Evolutionary conservation across 371 early-diverging fungal species (phyloP).

Genomic region (Parasitella parasitica): DNA sequence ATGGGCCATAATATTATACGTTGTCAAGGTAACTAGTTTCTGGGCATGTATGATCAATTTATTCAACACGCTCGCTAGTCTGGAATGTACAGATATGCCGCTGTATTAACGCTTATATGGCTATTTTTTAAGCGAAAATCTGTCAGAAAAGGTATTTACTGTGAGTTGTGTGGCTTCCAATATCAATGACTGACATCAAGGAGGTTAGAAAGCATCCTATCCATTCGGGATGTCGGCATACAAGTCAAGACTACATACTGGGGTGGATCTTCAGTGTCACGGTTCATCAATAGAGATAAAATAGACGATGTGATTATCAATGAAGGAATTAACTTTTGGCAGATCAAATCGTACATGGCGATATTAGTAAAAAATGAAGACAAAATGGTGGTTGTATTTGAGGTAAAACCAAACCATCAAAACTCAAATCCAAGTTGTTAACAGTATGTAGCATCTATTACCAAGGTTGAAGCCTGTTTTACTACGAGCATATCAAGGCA

Average conservation of each 20-base stretch:
- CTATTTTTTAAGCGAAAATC: neutral
- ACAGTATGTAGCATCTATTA: slow-evolving; percentile 47
- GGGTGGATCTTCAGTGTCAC: slow-evolving; percentile 53
- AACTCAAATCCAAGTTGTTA: neutral
- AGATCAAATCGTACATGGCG: slow-evolving; percentile 74
- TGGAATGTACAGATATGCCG: neutral
- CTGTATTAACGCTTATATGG: neutral
- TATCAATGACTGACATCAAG: too few relatives aligned
- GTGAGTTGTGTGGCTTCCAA: neutral
- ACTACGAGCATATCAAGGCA: slow-evolving; percentile 57
- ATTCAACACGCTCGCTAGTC: neutral
- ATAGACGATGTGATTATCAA: slow-evolving; percentile 72
- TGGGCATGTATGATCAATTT: neutral
- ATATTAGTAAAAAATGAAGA: slow-evolving; percentile 63
- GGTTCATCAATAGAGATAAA: slow-evolving; percentile 64
- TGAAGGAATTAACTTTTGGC: slow-evolving; percentile 75
- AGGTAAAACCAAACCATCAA: slow-evolving; percentile 38
- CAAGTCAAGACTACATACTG: slow-evolving; percentile 65
- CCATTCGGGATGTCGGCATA: slow-evolving; percentile 68
- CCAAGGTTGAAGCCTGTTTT: slow-evolving; percentile 53
- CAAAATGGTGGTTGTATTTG: slow-evolving; percentile 69
- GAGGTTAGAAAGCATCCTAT: slow-evolving; percentile 58
- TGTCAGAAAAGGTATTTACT: neutral
- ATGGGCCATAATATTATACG: neutral
- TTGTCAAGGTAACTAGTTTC: neutral